Evolutionary conservation across 495 filamentous ascomycete species (phyloP).

Genomic region (Patellaria atrata): DNA sequence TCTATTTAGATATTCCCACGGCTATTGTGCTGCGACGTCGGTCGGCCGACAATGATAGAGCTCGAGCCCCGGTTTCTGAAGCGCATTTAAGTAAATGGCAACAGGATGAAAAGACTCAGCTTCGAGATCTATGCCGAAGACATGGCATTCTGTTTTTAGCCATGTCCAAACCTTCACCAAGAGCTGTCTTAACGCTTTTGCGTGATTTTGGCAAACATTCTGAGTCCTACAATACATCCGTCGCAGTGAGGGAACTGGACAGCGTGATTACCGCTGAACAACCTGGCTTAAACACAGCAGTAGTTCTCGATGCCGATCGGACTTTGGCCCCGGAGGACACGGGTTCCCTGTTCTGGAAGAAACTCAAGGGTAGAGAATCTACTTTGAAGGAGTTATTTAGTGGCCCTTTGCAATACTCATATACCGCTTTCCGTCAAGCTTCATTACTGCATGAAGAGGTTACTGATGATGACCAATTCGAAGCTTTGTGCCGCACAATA

Average conservation of each 20-base stretch:
- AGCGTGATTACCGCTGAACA: slow-evolving; percentile 19
- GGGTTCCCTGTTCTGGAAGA: slow-evolving; percentile 38
- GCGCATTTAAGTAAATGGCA: slow-evolving; percentile 40
- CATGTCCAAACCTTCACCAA: slow-evolving; percentile 20
- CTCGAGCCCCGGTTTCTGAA: slow-evolving; percentile 26
- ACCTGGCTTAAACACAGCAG: slow-evolving; percentile 28
- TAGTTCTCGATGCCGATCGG: slow-evolving; percentile 46
- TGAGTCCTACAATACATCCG: slow-evolving; percentile 29
- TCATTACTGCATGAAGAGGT: slow-evolving; percentile 41
- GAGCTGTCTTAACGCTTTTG: slow-evolving; percentile 24
- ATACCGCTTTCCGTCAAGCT: slow-evolving; percentile 43
- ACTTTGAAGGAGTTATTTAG: slow-evolving; percentile 38
- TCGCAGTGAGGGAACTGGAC: slow-evolving; percentile 30
- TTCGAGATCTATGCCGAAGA: slow-evolving; percentile 35
- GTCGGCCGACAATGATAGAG: slow-evolving; percentile 27
- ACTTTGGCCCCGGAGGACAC: slow-evolving; percentile 43
- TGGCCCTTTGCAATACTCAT: slow-evolving; percentile 37
- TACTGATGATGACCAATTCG: slow-evolving; percentile 30
- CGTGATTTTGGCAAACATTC: slow-evolving; percentile 30
- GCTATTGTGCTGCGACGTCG: slow-evolving; percentile 28
- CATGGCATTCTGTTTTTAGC: slow-evolving; percentile 36
- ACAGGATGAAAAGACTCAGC: slow-evolving; percentile 32
- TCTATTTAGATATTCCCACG: slow-evolving; percentile 40
- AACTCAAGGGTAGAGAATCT: slow-evolving; percentile 9
- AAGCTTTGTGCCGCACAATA: slow-evolving; percentile 34